These are phyloP conservation scores for Metschnikowia chrysomelidarum DNA, from an alignment of 805 yeast species.

Conservation along the genomic window DNA sequence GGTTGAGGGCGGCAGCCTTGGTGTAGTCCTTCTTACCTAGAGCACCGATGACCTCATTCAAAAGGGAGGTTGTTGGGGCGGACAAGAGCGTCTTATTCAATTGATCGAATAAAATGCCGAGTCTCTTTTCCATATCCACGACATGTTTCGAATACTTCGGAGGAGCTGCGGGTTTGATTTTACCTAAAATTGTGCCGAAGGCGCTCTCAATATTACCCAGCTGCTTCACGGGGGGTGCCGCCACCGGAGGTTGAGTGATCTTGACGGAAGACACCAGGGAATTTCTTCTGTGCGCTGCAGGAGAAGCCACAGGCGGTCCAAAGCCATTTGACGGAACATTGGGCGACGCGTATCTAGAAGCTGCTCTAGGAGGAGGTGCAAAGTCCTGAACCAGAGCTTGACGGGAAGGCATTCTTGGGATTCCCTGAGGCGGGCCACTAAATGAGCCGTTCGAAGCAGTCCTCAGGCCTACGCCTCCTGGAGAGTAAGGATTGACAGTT, in stretches of 20 bases:
- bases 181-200: slow-evolving; percentile 52
- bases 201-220: slow-evolving; percentile 61
- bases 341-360: slow-evolving; percentile 7
- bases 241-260: slow-evolving; percentile 20
- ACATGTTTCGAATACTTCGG: slow-evolving; percentile 70
- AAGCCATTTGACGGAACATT: slow-evolving; percentile 5
- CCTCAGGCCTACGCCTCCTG: slow-evolving; percentile 7
- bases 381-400: slow-evolving; percentile 6
- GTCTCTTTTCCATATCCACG: slow-evolving; percentile 77
- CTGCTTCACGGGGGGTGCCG: no score
- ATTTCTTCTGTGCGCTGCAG: no score
- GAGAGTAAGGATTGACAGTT: slow-evolving; percentile 16
- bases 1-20: slow-evolving; percentile 55
- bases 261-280: slow-evolving; percentile 1
- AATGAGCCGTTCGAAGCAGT: slow-evolving; percentile 7
- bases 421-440: slow-evolving; percentile 10
- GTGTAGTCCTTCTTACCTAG: slow-evolving; percentile 54
- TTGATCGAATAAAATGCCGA: slow-evolving; percentile 72
- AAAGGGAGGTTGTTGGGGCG: slow-evolving; percentile 49
- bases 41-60: slow-evolving; percentile 50
- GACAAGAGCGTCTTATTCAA: slow-evolving; percentile 71
- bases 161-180: slow-evolving; percentile 72
- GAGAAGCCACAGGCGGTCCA: no score
- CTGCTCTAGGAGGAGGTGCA: slow-evolving; percentile 8
- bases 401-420: slow-evolving; percentile 4